Percentiles rank a stretch among this genome's conserved stretches.
phyloP scores from a whole-genome alignment of 192 early-diverging fungal species.

The Entomortierella lignicola region DNA sequence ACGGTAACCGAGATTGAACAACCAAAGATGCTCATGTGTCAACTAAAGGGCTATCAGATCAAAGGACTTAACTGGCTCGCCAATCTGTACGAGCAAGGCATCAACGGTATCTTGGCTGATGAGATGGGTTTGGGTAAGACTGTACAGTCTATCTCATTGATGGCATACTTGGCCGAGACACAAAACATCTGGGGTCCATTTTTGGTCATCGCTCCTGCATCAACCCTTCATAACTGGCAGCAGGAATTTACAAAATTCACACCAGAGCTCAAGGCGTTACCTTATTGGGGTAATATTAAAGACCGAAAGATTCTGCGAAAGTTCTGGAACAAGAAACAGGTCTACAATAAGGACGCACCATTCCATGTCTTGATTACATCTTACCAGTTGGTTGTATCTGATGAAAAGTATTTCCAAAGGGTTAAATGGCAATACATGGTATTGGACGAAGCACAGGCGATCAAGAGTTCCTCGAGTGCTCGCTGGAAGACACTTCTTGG shows the following conservation, averaged over 20 bases:
- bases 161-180: constrained; percentile 87
- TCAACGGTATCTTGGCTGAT: constrained; percentile 92
- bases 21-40: constrained; percentile 88
- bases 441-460: constrained; percentile 94
- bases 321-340: constrained; percentile 82
- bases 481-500: constrained; percentile 89
- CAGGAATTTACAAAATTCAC: constrained; percentile 87
- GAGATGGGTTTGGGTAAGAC: constrained; percentile 92
- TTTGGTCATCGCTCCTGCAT: constrained; percentile 89
- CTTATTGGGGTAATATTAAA: constrained; percentile 89
- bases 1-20: constrained; percentile 79
- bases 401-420: constrained; percentile 82
- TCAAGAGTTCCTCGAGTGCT: constrained; percentile 89
- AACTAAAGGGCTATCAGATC: constrained; percentile 84
- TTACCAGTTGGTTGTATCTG: constrained; percentile 87
- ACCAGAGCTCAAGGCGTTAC: constrained; percentile 81
- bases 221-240: constrained; percentile 94
- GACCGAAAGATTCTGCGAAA: constrained; percentile 87
- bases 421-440: constrained; percentile 98
- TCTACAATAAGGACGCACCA: constrained; percentile 77
- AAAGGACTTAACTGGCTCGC: constrained; percentile 90
- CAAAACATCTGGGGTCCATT: constrained; percentile 94
- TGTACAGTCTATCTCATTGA: constrained; percentile 89
- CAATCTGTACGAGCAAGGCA: constrained; percentile 87
- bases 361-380: constrained; percentile 93